phyloP scores from a whole-genome alignment of 2,329 filamentous ascomycete genomes.

The Phialophora chinensis region DNA sequence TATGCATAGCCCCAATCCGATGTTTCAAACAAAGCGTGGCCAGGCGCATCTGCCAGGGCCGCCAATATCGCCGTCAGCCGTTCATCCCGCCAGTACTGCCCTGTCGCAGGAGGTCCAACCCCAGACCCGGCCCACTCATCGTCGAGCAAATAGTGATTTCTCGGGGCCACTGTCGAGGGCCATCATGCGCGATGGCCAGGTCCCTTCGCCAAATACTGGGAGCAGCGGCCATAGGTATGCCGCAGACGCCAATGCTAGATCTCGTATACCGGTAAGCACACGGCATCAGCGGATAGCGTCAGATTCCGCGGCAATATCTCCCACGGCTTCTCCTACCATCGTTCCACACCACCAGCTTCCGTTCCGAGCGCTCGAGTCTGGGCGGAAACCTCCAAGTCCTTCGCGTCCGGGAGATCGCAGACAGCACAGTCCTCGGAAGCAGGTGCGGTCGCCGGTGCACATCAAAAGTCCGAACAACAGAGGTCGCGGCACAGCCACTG shows the following conservation, averaged over 20 bases:
- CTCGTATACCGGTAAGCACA: constrained; percentile 35
- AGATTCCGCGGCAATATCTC: constrained; percentile 26
- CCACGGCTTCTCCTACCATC: constrained; percentile 14
- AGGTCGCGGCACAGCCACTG: constrained; percentile 44
- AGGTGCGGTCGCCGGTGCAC: constrained; percentile 42
- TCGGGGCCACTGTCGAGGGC: constrained; percentile 18
- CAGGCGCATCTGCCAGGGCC: not conserved
- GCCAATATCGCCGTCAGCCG: constrained; percentile 11
- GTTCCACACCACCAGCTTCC: constrained; percentile 28
- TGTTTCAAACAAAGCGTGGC: constrained; percentile 41
- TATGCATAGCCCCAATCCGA: constrained; percentile 59
- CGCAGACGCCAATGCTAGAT: constrained; percentile 20
- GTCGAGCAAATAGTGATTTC: constrained; percentile 38
- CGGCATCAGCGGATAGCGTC: constrained; percentile 31
- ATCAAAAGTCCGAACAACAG: constrained; percentile 47
- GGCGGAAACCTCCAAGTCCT: constrained; percentile 33
- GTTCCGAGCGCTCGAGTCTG: constrained; percentile 19
- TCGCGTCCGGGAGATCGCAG: constrained; percentile 24
- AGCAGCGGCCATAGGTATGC: not conserved
- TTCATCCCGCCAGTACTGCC: not conserved
- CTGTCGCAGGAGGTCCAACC: not conserved
- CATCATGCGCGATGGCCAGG: not conserved
- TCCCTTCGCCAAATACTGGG: constrained; percentile 9
- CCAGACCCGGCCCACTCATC: constrained; percentile 25
- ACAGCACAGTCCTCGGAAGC: constrained; percentile 40